Base-by-base conservation (phyloP, 495 filamentous ascomycete genomes). In the Hyaloscypha hepaticicola region DNA sequence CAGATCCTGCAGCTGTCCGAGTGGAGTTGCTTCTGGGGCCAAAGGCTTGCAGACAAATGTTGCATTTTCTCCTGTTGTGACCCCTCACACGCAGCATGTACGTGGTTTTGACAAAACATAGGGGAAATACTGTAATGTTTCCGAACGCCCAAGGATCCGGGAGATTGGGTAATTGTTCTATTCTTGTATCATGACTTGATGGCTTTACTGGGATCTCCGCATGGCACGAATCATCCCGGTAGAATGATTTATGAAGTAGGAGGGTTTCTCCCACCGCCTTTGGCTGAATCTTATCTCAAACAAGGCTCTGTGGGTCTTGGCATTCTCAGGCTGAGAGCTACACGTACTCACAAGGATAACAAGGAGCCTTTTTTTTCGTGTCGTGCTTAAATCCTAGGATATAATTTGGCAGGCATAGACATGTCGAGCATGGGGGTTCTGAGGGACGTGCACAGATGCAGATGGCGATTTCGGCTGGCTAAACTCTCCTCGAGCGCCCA, bases 271-370 rank as follows among this genome's bases (percentile, higher is more conserved):
- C 7, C 50, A 9, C 50, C 22, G 16, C 50, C 21, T 53, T 49
- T 65, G 62, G 62, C 62, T 65, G 62, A 65, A 65, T 65, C 62
- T 65, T 65, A 65, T 65, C 55, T 65, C 34, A 53, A 65, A 51
- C 55, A 65, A 65, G 55, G 55, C 59, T 56, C 49, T 1, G 55
- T 55, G 31, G 28, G 28, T 9, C 22, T 56, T 50, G 55, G 31
- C 24, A 9, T 12, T 7, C 28, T 53, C 59, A 61, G 59, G 22
- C 48, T 31, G 52, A 28, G 21, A 45, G 11, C 22, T 12, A 19
- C 49, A 63, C 41, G 60, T n/a, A 4, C 24, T n/a, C 16, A 55
- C 60, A 48, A 12, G 51, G 31, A 25, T 4, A 21, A 19, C 11
- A 41, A 29, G 27, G 55, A 53, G 19, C 24, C 31, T 33, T 56